Percentiles rank a stretch among this genome's conserved stretches.
Conservation (phyloP, 495 filamentous ascomycete genomes). For the Astrothelium subdiscretum region DNA sequence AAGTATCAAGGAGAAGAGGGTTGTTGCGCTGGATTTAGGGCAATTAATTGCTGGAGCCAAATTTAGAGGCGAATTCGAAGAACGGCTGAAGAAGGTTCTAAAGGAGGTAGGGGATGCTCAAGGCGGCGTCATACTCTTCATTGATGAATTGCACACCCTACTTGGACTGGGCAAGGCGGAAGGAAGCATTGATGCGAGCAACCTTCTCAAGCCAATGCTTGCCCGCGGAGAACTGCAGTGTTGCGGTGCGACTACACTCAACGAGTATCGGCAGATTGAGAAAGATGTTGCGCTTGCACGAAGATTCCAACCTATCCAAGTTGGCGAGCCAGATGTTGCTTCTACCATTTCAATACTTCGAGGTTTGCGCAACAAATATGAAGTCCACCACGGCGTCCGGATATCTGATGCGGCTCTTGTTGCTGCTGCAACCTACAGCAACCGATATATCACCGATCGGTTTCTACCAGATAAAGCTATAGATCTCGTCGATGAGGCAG, state of each 20-base stretch:
- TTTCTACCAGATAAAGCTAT: conserved; percentile 96
- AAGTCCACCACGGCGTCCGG: conserved; percentile 88
- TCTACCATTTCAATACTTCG: conserved; percentile 93
- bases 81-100: conserved; percentile 78
- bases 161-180: conserved; percentile 90
- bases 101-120: conserved; percentile 84
- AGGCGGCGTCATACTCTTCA: conserved; percentile 83
- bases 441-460: conserved; percentile 92
- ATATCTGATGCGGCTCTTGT: conserved; percentile 91
- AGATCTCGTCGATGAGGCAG: conserved; percentile 91
- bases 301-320: conserved; percentile 85
- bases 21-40: conserved; percentile 77
- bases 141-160: conserved; percentile 88
- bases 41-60: conserved; percentile 92
- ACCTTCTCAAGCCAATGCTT: conserved; percentile 87
- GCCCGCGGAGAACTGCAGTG: conserved; percentile 88
- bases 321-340: conserved; percentile 77
- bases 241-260: conserved; percentile 86
- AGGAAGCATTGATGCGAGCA: conserved; percentile 91
- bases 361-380: conserved; percentile 93
- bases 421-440: conserved; percentile 81
- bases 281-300: conserved; percentile 91
- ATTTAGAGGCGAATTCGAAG: conserved; percentile 92
- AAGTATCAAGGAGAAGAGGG: conserved; percentile 88
- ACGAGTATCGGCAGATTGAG: conserved; percentile 85